These are phyloP conservation scores for Phyllachora maydis DNA, from an alignment of 2,329 filamentous ascomycete species.

Conservation along the genomic window DNA sequence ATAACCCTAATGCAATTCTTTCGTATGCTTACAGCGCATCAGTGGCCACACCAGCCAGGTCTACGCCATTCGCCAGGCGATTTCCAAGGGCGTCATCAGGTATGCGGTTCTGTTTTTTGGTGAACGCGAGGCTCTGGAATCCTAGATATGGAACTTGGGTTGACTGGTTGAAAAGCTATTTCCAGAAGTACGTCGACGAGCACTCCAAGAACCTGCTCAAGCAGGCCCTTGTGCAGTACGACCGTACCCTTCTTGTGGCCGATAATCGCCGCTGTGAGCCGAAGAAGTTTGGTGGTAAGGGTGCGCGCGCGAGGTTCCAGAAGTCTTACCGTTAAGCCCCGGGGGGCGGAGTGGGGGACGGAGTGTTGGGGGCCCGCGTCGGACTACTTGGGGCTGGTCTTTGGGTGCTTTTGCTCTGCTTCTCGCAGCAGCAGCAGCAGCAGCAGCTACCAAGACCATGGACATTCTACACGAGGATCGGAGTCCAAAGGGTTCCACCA, in stretches of 20 bases:
- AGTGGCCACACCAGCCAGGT: slow-evolving; percentile 84
- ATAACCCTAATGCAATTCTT: neutral
- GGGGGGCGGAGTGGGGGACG: too few relatives aligned
- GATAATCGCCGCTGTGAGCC: slow-evolving; percentile 98
- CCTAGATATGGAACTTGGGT: neutral
- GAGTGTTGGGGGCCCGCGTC: too few relatives aligned
- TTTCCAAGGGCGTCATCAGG: too few relatives aligned
- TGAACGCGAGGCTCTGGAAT: neutral
- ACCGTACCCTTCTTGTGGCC: slow-evolving; percentile 63
- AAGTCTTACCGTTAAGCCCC: slow-evolving; percentile 99
- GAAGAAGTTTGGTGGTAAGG: slow-evolving; percentile 94
- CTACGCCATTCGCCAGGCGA: slow-evolving; percentile 92
- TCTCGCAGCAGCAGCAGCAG: neutral
- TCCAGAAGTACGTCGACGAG: slow-evolving; percentile 99
- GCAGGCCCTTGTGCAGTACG: slow-evolving; percentile 75
- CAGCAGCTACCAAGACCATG: neutral
- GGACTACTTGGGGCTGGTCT: neutral
- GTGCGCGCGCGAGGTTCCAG: slow-evolving; percentile 93
- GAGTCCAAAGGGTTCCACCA: neutral
- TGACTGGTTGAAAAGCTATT: slow-evolving; percentile 40
- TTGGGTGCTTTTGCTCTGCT: neutral
- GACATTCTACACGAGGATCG: neutral
- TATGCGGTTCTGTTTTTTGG: neutral
- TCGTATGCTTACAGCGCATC: neutral
- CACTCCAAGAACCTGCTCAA: slow-evolving; percentile 99